Base-by-base conservation (phyloP, 805 yeast genomes). In the Debaryomyces prosopidis region DNA sequence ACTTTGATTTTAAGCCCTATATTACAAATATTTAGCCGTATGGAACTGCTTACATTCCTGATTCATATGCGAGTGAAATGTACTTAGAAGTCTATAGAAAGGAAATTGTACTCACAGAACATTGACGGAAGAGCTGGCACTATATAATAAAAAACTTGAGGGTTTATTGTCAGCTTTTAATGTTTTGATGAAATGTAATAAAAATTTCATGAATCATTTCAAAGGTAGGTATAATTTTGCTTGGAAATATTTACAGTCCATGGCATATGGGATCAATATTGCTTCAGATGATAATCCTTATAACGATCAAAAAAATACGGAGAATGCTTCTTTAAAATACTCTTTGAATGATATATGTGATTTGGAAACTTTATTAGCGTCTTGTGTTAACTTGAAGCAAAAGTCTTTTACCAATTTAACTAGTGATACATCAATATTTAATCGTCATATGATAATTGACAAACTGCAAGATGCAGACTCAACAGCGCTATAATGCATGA, bases 1-100 rank as follows among this genome's bases (percentile, higher is more conserved):
- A 23, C 36, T 10, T 23, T 42, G 27, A 18, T 42, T 17, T 33
- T 42, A 16, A 30, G 15, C 9, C 46, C 46, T 4, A 18, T 37
- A n/a, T 6, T 33, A 4, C 36, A 18, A 33, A 23, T 40, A 12
- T 17, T 17, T 17, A 40, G 32, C 18, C 26, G 42, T 12, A 18
- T 39, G 18, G 28, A 30, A 14, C 30, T 39, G 42, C 27, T 18
- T 31, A 20, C 23, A 18, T 30, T 26, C 17, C 16, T 39, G 15
- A 14, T 39, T 3, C 23, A 36, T 8, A 33, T 40, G 8, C 18
- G 43, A 33, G 18, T 40, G 20, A 40, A 15, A 20, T 32, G 43
- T 20, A 32, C 43, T n/a, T 16, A 20, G 16, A 19, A 14, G 16
- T 32, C 15, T 20, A 14, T 14, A 10, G 28, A 39, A 4, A 15